Percentiles rank a stretch among this genome's conserved stretches.
These are phyloP conservation scores for Ichthyophthirius multifiliis DNA, from an alignment of 169 alveolate genomes.

Conservation along the genomic window DNA sequence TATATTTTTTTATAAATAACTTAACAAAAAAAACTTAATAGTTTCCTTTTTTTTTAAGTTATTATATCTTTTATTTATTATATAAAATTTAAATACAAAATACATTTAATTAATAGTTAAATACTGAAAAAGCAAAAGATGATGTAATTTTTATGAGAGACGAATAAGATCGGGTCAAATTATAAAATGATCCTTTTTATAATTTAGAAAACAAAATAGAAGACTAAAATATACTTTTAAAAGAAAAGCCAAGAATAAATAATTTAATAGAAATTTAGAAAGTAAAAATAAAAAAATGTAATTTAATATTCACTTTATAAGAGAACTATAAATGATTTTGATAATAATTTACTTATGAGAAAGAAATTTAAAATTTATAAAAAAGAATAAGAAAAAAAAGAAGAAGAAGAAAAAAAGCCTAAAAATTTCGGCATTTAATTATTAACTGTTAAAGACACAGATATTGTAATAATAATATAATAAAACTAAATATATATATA, in stretches of 20 bases:
- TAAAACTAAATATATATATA: not conserved
- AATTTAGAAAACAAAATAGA: not conserved
- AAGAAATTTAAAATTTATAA: constrained; percentile 33
- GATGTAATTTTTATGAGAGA: constrained; percentile 21
- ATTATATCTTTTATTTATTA: too few relatives aligned
- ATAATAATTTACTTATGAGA: constrained; percentile 18
- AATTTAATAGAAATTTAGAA: not conserved
- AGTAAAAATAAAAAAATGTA: not conserved
- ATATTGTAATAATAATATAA: not conserved
- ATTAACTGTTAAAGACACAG: not conserved
- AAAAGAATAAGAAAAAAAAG: not conserved
- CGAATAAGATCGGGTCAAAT: not conserved
- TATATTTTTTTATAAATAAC: not conserved
- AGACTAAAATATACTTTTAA: not conserved
- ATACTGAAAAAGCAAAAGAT: constrained; percentile 14
- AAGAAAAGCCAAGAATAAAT: constrained; percentile 12
- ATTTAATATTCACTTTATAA: not conserved
- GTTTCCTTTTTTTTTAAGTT: not conserved
- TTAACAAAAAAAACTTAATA: not conserved
- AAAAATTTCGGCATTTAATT: constrained; percentile 25
- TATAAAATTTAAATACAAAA: too few relatives aligned
- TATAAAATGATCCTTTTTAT: constrained; percentile 3
- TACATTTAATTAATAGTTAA: not conserved
- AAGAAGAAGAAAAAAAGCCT: constrained; percentile 5
- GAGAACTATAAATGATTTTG: constrained; percentile 29